phyloP scores from a whole-genome alignment of 305 asterid species.

The Fraxinus paxiana region DNA sequence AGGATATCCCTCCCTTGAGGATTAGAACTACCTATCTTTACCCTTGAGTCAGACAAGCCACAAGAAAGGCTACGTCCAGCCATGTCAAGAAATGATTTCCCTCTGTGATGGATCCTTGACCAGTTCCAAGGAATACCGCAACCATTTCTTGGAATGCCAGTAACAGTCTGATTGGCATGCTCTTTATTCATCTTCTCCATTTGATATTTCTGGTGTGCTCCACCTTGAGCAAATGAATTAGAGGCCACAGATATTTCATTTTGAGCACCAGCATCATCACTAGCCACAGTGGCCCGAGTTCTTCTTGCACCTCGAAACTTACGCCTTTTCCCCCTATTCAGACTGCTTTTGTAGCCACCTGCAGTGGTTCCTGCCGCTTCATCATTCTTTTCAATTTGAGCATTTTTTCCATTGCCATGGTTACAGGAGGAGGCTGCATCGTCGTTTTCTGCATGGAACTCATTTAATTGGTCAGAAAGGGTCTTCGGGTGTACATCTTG shows the following conservation, averaged over 20 bases:
- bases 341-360: constrained; percentile 37
- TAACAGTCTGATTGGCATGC: constrained; percentile 41
- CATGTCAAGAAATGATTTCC: constrained; percentile 77
- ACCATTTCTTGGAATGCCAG: constrained; percentile 57
- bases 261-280: constrained; percentile 46
- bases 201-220: constrained; percentile 37
- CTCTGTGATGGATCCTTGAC: constrained; percentile 86
- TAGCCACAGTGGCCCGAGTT: constrained; percentile 44
- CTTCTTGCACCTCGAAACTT: constrained; percentile 72
- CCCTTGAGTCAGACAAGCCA: constrained; percentile 79
- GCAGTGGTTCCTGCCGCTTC: constrained; percentile 38
- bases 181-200: constrained; percentile 41
- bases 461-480: constrained; percentile 56
- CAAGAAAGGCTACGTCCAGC: constrained; percentile 94
- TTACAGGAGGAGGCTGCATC: constrained; percentile 59
- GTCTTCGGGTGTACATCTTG: constrained; percentile 49
- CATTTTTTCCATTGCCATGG: constrained; percentile 31
- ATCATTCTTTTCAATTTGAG: constrained; percentile 30
- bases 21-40: constrained; percentile 45
- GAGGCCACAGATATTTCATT: constrained; percentile 91
- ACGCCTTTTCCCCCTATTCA: constrained; percentile 58
- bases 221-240: constrained; percentile 57
- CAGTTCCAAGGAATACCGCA: constrained; percentile 96
- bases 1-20: constrained; percentile 44
- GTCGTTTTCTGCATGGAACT: constrained; percentile 53